Conservation (phyloP, 2,329 filamentous ascomycete genomes). For the Penicillium sp. region DNA sequence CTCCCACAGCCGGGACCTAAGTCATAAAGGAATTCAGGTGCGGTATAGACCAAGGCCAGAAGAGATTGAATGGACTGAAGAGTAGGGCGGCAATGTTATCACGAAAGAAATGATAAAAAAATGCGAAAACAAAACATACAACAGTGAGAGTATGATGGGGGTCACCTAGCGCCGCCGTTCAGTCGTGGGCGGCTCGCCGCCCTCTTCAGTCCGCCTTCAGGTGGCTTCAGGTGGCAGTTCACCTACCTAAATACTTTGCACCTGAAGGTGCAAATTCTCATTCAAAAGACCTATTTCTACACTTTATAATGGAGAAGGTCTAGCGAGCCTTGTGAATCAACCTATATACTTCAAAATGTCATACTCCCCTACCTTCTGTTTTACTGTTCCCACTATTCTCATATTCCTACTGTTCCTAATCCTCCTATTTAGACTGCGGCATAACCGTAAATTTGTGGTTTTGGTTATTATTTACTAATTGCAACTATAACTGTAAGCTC, state of each 20-base stretch:
- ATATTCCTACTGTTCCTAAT: too few species aligned
- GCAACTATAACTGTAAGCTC: too few species aligned
- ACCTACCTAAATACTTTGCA: neutral
- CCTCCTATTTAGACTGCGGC: too few species aligned
- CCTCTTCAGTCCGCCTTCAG: neutral
- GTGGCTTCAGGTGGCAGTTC: neutral
- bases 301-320: neutral
- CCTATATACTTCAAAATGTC: neutral
- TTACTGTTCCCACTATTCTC: neutral
- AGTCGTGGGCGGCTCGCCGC: neutral
- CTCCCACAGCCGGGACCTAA: too few species aligned
- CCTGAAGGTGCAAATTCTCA: neutral
- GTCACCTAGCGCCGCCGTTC: neutral
- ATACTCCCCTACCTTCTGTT: neutral
- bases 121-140: neutral
- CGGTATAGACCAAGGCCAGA: too few species aligned
- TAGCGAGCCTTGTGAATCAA: neutral
- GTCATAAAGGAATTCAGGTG: too few species aligned
- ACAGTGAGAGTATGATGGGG: neutral
- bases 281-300: neutral
- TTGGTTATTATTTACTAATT: too few species aligned
- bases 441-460: too few species aligned
- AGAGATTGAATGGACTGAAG: too few species aligned
- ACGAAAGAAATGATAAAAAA: too few species aligned
- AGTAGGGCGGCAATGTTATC: too few species aligned